Conservation (phyloP, 2,329 filamentous ascomycete species). For the Septoria petroselini region DNA sequence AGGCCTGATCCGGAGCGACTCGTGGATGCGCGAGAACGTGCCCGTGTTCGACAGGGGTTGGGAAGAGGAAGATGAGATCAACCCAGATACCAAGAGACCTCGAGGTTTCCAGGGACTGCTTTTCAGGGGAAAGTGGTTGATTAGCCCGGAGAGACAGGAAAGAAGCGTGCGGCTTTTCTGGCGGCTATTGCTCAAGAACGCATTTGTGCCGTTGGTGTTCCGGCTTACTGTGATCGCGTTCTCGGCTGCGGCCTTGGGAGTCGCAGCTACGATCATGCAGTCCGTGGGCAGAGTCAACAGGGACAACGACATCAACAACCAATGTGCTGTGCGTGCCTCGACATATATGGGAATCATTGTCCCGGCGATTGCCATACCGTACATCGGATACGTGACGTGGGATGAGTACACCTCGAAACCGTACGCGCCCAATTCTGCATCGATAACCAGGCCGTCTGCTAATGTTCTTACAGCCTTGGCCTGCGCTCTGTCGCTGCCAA, state of each 20-base stretch:
- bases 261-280: slow-evolving; percentile 72
- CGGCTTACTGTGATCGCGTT: slow-evolving; percentile 79
- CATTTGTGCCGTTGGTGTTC: slow-evolving; percentile 80
- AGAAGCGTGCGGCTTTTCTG: slow-evolving; percentile 36
- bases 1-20: slow-evolving; percentile 41
- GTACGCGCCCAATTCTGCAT: slow-evolving; percentile 22
- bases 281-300: slow-evolving; percentile 40
- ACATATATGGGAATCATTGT: slow-evolving; percentile 86
- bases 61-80: slow-evolving; percentile 53
- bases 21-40: slow-evolving; percentile 51
- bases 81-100: slow-evolving; percentile 33
- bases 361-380: slow-evolving; percentile 82
- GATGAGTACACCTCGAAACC: slow-evolving; percentile 96
- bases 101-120: slow-evolving; percentile 44
- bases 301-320: slow-evolving; percentile 31
- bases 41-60: slow-evolving; percentile 50
- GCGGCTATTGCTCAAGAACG: slow-evolving; percentile 69
- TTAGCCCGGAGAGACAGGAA: slow-evolving; percentile 41
- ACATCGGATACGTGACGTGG: slow-evolving; percentile 89
- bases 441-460: slow-evolving; percentile 12
- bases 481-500: slow-evolving; percentile 81
- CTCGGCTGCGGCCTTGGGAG: slow-evolving; percentile 73
- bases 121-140: slow-evolving; percentile 42
- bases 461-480: slow-evolving; percentile 54
- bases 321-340: slow-evolving; percentile 54